phyloP scores from a whole-genome alignment of 2,329 filamentous ascomycete genomes.

The Diaporthe citriasiana region DNA sequence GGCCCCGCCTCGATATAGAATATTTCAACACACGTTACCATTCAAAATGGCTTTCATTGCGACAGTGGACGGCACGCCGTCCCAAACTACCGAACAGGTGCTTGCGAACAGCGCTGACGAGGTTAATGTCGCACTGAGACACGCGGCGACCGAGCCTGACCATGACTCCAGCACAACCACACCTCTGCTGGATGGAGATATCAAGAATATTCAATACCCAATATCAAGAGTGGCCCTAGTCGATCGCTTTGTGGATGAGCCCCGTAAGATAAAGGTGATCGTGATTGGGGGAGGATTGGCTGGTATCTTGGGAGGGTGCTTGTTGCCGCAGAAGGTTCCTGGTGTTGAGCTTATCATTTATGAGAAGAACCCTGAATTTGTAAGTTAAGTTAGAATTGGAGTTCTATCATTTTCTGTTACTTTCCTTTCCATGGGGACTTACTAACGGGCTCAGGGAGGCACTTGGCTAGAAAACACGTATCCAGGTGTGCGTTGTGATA shows the following conservation, averaged over 20 bases:
- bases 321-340: conserved; percentile 78
- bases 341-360: conserved; percentile 75
- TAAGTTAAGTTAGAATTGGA: conserved; percentile 54
- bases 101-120: not conserved
- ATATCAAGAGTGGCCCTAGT: conserved; percentile 49
- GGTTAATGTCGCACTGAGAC: not conserved
- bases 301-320: conserved; percentile 74
- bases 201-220: conserved; percentile 38
- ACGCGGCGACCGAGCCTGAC: not conserved
- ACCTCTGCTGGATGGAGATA: not conserved
- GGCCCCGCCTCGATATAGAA: not conserved
- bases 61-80: not conserved
- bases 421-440: not conserved
- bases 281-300: conserved; percentile 76
- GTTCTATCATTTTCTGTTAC: not conserved
- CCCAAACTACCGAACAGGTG: not conserved
- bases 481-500: conserved; percentile 75
- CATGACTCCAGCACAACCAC: not conserved
- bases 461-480: conserved; percentile 71
- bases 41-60: not conserved
- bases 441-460: conserved; percentile 56
- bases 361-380: conserved; percentile 77
- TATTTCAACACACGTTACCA: not conserved
- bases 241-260: conserved; percentile 61
- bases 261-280: conserved; percentile 65